These are phyloP conservation scores for Pichia nakasei DNA, from an alignment of 805 yeast species.

Conservation along the genomic window DNA sequence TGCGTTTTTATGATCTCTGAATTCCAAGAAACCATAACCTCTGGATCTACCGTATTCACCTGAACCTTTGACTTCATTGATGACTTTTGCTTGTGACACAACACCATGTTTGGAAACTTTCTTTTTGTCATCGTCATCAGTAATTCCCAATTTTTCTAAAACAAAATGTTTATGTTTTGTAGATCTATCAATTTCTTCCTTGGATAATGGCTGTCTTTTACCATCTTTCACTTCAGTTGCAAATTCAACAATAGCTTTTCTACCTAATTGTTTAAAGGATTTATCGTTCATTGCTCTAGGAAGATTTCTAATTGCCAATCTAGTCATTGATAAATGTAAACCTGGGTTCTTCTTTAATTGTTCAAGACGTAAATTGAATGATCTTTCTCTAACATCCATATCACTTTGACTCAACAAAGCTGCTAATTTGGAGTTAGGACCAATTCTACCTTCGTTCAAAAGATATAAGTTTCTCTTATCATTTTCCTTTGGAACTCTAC, in stretches of 20 bases:
- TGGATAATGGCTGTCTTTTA: constrained; percentile 73
- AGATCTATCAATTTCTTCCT: constrained; percentile 83
- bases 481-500: constrained; percentile 69
- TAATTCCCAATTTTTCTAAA: constrained; percentile 28
- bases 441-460: constrained; percentile 89
- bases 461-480: constrained; percentile 82
- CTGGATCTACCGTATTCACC: constrained; percentile 86
- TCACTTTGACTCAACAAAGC: constrained; percentile 59
- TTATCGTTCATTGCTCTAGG: constrained; percentile 90
- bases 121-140: constrained; percentile 35
- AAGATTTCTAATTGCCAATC: constrained; percentile 88
- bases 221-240: constrained; percentile 78
- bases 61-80: constrained; percentile 84
- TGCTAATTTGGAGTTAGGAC: constrained; percentile 73
- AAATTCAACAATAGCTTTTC: constrained; percentile 90
- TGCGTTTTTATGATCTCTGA: constrained; percentile 84
- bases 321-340: constrained; percentile 84
- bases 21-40: constrained; percentile 95
- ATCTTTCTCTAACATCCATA: constrained; percentile 79
- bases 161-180: constrained; percentile 46
- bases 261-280: constrained; percentile 81
- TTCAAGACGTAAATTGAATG: constrained; percentile 76
- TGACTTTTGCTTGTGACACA: constrained; percentile 86
- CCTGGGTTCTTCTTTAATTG: constrained; percentile 88
- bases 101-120: constrained; percentile 77